Percentiles rank a stretch among this genome's conserved stretches.
These are phyloP conservation scores for Sporisorium exsertum DNA, from an alignment of 1,284 basidiomycete genomes.

Conservation along the genomic window DNA sequence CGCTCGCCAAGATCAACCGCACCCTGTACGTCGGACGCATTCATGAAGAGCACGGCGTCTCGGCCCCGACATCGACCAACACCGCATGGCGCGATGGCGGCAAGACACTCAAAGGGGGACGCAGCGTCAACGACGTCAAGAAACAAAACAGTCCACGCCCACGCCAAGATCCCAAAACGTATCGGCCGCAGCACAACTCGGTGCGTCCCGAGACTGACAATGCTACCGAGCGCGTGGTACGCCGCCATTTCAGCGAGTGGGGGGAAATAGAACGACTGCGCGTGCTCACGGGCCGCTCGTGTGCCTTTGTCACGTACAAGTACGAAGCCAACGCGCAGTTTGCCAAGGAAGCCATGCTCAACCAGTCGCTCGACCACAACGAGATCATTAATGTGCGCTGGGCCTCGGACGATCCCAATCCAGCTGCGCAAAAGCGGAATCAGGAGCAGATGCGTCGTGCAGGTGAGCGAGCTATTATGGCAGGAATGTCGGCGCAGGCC, in stretches of 20 bases:
- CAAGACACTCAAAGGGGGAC: slow-evolving; percentile 55
- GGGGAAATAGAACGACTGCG: slow-evolving; percentile 94
- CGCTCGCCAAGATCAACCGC: slow-evolving; percentile 90
- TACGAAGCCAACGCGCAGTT: slow-evolving; percentile 89
- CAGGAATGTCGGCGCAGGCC: slow-evolving; percentile 52
- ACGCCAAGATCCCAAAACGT: slow-evolving; percentile 36
- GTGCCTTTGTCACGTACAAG: slow-evolving; percentile 96
- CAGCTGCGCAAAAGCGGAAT: slow-evolving; percentile 54
- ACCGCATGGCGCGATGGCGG: slow-evolving; percentile 58
- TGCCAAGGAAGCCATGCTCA: slow-evolving; percentile 98
- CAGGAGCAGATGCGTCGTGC: slow-evolving; percentile 46
- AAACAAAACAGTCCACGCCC: slow-evolving; percentile 25
- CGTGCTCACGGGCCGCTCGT: slow-evolving; percentile 90
- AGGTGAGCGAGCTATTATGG: slow-evolving; percentile 56
- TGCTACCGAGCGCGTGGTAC: slow-evolving; percentile 59
- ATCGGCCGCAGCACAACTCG: slow-evolving; percentile 52
- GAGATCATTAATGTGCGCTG: slow-evolving; percentile 85
- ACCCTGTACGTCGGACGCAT: slow-evolving; percentile 96
- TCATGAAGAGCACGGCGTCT: slow-evolving; percentile 60
- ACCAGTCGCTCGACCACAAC: slow-evolving; percentile 95
- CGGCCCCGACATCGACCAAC: slow-evolving; percentile 38
- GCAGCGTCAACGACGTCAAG: slow-evolving; percentile 37
- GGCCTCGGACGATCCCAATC: slow-evolving; percentile 67
- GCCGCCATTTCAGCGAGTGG: slow-evolving; percentile 91
- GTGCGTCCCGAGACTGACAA: slow-evolving; percentile 46